phyloP scores from a whole-genome alignment of 805 yeast species.

The Candida adriatica region DNA sequence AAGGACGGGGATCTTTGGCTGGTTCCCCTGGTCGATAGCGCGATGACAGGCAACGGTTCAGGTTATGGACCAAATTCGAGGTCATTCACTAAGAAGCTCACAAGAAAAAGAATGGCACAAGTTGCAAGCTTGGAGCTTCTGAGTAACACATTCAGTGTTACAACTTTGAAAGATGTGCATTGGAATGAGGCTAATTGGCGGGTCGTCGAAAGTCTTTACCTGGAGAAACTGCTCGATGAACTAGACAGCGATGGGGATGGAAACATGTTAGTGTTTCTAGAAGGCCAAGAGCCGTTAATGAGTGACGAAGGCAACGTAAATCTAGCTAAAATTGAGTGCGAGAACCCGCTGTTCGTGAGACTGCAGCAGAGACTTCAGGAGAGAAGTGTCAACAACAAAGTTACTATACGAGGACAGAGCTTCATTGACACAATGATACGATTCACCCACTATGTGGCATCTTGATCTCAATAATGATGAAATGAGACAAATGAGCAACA shows the following conservation, averaged over 20 bases:
- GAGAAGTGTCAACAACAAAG: neutral
- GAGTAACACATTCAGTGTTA: slow-evolving; percentile 8
- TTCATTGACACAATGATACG: slow-evolving; percentile 9
- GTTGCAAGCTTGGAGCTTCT: slow-evolving; percentile 14
- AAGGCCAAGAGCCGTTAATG: neutral
- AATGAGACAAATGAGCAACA: too few species aligned
- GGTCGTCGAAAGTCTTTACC: slow-evolving; percentile 10
- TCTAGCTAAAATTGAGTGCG: neutral
- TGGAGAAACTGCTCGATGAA: slow-evolving; percentile 1
- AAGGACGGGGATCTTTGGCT: slow-evolving; percentile 4
- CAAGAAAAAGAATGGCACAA: slow-evolving; percentile 4
- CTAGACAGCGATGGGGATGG: neutral
- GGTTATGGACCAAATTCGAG: slow-evolving; percentile 11
- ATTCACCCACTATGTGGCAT: slow-evolving; percentile 1
- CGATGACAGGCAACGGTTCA: slow-evolving; percentile 5
- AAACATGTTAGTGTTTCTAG: neutral
- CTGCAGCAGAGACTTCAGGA: neutral
- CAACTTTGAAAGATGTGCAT: slow-evolving; percentile 5
- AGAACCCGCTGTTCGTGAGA: slow-evolving; percentile 1
- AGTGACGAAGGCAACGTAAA: neutral
- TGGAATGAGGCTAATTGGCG: slow-evolving; percentile 10
- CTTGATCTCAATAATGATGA: too few species aligned
- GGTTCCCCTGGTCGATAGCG: slow-evolving; percentile 9
- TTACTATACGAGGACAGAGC: neutral
- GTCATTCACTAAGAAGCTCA: slow-evolving; percentile 1